Evolutionary conservation across 75 land plant species (phyloP), one percentile per base, ranked within the genome.

Genomic region (Picea sitchensis): DNA sequence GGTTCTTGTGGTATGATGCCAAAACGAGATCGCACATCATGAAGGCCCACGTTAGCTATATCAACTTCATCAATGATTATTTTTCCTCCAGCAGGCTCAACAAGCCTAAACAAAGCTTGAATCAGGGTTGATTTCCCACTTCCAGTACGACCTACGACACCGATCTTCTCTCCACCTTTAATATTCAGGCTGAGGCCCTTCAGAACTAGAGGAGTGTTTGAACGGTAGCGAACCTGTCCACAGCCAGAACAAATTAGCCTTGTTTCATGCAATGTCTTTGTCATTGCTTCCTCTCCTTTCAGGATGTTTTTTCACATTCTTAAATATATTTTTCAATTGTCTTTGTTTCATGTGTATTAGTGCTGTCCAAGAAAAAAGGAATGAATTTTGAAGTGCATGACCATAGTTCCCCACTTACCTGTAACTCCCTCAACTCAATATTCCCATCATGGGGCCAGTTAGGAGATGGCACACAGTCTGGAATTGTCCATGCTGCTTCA

Each of bases 1-100:
- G 99, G 99, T 77, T 96, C 99, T 83, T 96, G 99, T 23, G 99
- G 99, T 73, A 96, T 96, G 78, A 96, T 96, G 14, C 97, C 94
- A 76, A 92, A 91, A 13, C 91, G 86, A 23, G 99, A 96, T 71
- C 99, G 85, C 31, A 96, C 83, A 80, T 96, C 97, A 82, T 87
- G 88, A 61, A 96, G 93, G 20, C 99, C 99, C 26, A 96, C 63
- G 34, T 61, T 82, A 63, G 86, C 78, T 21, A 96, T 96, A 73
- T 96, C 97, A 23, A 94, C 82, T 32, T 83, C 90, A 78, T 96
- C 99, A 20, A 96, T 85, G 59, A 94, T 75, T 47, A 94, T 92
- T 67, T 75, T 80, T 14, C 99, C 99, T 36, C 86, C 93, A 4
- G 84, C 81, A 41, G 99, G 93, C 73, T 96, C 99, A 4, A 96